Conservation (phyloP, 208 protist genomes). For the Acanthamoeba healyi region DNA sequence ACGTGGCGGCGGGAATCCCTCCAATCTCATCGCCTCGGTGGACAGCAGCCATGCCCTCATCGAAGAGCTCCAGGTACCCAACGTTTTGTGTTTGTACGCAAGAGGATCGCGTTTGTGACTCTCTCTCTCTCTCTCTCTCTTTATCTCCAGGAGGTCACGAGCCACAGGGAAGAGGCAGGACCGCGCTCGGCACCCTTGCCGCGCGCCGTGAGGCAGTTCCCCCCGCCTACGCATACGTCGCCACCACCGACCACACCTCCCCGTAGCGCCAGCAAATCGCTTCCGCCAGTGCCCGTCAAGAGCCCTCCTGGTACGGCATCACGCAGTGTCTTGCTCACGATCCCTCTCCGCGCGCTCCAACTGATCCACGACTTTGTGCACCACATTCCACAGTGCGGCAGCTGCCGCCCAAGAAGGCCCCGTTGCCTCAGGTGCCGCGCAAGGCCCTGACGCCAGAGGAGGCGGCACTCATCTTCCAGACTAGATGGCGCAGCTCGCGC, state of each 20-base stretch:
- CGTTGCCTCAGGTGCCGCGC: conserved; percentile 1
- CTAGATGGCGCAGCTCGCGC: background rate
- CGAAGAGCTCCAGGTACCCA: background rate
- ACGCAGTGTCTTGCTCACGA: too few species aligned
- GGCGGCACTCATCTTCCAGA: background rate
- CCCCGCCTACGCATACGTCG: background rate
- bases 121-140: too few species aligned
- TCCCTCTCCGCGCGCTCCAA: too few species aligned
- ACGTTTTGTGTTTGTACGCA: too few species aligned
- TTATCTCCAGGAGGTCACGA: too few species aligned
- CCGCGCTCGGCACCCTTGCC: background rate
- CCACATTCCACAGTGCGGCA: background rate
- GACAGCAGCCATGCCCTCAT: conserved; percentile 1
- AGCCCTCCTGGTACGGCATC: background rate
- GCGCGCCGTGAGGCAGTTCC: background rate
- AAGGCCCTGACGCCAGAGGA: background rate
- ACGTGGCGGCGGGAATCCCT: background rate
- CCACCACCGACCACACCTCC: background rate
- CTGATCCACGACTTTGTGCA: too few species aligned
- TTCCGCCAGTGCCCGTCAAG: background rate
- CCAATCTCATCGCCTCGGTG: background rate
- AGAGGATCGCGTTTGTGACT: too few species aligned
- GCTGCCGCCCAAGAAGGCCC: conserved; percentile 6
- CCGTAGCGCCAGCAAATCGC: background rate
- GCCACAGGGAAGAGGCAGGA: too few species aligned